These are phyloP conservation scores for Phialophora verrucosa DNA, from an alignment of 2,329 filamentous ascomycete species.

Conservation along the genomic window DNA sequence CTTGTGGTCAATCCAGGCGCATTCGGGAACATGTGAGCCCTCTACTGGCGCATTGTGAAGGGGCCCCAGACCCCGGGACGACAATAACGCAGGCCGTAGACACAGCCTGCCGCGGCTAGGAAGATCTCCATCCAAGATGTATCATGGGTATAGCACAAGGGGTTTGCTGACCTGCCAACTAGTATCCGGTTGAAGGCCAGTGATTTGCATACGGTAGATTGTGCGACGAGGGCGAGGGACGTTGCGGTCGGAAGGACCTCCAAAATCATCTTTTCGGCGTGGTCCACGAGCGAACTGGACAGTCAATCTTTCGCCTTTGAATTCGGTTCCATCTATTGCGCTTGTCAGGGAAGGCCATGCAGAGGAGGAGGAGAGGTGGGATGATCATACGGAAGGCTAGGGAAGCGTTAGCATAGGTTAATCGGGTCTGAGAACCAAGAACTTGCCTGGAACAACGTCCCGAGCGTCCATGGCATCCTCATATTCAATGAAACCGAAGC, in stretches of 20 bases:
- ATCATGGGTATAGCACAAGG: conserved; percentile 26
- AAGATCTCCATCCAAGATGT: background rate
- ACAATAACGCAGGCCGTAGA: background rate
- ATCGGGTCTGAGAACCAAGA: conserved; percentile 13
- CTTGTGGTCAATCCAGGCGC: background rate
- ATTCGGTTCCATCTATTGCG: conserved; percentile 84
- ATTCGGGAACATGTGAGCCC: background rate
- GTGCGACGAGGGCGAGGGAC: conserved; percentile 85
- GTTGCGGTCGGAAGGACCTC: conserved; percentile 67
- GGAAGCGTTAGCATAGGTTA: conserved; percentile 12
- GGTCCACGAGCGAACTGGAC: conserved; percentile 97
- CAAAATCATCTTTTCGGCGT: conserved; percentile 69
- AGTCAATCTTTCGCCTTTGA: conserved; percentile 96
- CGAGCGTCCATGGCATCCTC: conserved; percentile 98
- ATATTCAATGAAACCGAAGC: conserved; percentile 99
- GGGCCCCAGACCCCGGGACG: background rate
- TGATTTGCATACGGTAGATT: conserved; percentile 94
- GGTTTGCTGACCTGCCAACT: conserved; percentile 96
- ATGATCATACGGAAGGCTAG: conserved; percentile 34
- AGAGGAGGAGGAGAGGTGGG: conserved; percentile 6
- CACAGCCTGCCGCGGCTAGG: background rate
- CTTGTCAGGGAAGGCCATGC: conserved; percentile 41
- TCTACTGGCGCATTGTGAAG: background rate
- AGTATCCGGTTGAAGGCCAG: conserved; percentile 95
- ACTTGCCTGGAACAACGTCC: conserved; percentile 95